phyloP scores from a whole-genome alignment of 768 basidiomycete species.

The Leccinum ochraceum region DNA sequence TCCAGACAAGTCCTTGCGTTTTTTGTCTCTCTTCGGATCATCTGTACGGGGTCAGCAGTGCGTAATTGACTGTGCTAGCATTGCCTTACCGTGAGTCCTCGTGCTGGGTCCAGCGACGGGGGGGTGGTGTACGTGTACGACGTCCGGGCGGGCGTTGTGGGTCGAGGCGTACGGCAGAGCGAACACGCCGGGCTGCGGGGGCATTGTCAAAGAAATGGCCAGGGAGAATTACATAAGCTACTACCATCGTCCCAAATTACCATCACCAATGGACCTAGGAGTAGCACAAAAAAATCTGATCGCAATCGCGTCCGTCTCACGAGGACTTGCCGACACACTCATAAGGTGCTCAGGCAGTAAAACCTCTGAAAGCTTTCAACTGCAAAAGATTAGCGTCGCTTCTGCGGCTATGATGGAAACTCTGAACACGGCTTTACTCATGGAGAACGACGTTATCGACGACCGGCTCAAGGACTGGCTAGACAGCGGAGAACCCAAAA shows the following conservation, averaged over 20 bases:
- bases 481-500: neutral
- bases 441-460: neutral
- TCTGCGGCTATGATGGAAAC: slow-evolving; percentile 9
- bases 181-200: slow-evolving; percentile 71
- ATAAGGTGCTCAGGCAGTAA: neutral
- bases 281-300: neutral
- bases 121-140: slow-evolving; percentile 41
- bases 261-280: too few relatives aligned
- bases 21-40: slow-evolving; percentile 61
- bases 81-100: slow-evolving; percentile 40
- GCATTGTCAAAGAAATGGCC: slow-evolving; percentile 42
- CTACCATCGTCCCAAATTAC: neutral
- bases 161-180: slow-evolving; percentile 56
- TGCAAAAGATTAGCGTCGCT: slow-evolving; percentile 8
- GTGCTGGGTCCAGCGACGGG: slow-evolving; percentile 44
- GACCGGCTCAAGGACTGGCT: slow-evolving; percentile 15
- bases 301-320: slow-evolving; percentile 6
- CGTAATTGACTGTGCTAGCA: neutral
- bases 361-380: slow-evolving; percentile 3
- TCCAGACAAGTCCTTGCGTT: slow-evolving; percentile 66
- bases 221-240: too few relatives aligned
- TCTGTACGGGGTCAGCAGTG: slow-evolving; percentile 37
- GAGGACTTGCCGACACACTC: neutral
- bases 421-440: neutral
- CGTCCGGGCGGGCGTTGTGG: slow-evolving; percentile 42